Evolutionary conservation across 257 asterid species (phyloP).

Genomic region (Gentiana straminea): DNA sequence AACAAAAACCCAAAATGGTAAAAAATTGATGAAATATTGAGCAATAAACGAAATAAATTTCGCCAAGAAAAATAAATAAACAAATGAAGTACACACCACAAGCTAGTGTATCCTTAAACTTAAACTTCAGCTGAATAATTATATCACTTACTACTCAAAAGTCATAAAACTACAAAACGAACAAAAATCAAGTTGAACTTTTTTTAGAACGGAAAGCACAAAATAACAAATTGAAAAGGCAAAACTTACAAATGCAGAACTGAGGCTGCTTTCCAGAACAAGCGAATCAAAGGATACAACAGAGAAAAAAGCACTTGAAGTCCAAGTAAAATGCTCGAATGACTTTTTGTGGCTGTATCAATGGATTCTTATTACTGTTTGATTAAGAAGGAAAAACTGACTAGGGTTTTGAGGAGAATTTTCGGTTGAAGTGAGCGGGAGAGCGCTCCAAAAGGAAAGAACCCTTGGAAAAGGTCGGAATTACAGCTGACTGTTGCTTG

Average conservation of each 20-base stretch:
- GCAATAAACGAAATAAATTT: neutral
- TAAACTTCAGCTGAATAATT: neutral
- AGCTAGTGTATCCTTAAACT: neutral
- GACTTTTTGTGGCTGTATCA: neutral
- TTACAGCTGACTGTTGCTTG: conserved; percentile 16
- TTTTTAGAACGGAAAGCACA: neutral
- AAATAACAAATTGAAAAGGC: neutral
- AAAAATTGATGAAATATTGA: neutral
- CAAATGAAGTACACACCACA: neutral
- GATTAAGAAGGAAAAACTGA: neutral
- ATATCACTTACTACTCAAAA: neutral
- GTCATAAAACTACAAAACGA: neutral
- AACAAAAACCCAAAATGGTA: conserved; percentile 5
- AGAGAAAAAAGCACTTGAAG: neutral
- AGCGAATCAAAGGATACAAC: neutral
- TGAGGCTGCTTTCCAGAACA: neutral
- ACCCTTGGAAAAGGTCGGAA: conserved; percentile 2
- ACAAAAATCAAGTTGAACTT: neutral
- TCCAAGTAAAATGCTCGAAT: neutral
- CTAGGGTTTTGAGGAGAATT: conserved; percentile 35
- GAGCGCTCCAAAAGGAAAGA: conserved; percentile 14
- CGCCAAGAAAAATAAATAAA: neutral
- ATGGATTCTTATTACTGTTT: neutral
- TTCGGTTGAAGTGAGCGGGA: conserved; percentile 35
- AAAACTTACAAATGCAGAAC: conserved; percentile 3